A percentile compares a stretch with the other conserved stretches of the same genome.
Evolutionary conservation across 2,329 filamentous ascomycete genomes (phyloP).

Genomic region (Diaporthe helianthi): DNA sequence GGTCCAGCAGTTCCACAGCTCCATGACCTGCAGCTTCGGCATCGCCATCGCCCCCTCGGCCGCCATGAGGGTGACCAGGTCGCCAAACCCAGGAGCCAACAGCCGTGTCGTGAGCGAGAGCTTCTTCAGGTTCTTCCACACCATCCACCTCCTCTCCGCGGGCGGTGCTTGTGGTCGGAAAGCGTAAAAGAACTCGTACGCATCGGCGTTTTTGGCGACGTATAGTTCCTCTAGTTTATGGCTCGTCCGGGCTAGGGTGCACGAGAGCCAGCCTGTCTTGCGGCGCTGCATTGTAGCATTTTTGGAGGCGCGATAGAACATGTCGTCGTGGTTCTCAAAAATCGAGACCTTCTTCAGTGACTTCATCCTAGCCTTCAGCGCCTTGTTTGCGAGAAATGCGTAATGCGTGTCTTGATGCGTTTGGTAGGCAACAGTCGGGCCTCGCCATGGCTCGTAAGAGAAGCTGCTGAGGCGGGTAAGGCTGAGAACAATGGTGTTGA

Average conservation of each 20-base stretch:
- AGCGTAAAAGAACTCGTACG: conserved; percentile 1
- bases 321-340: not conserved
- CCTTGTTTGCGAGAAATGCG: not conserved
- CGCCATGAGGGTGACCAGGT: not conserved
- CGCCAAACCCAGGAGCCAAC: not conserved
- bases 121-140: not conserved
- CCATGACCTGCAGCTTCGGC: not conserved
- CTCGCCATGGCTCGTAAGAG: not conserved
- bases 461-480: not conserved
- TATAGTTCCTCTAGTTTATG: conserved; percentile 9
- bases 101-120: not conserved
- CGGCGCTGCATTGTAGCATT: no score
- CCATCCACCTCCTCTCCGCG: not conserved
- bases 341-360: not conserved
- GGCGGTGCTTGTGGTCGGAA: not conserved
- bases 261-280: not conserved
- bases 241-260: not conserved
- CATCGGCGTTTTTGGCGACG: not conserved
- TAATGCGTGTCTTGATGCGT: not conserved
- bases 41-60: not conserved
- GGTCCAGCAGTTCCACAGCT: not conserved
- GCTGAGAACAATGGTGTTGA: not conserved
- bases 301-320: not conserved
- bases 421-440: not conserved
- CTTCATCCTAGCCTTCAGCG: not conserved